Evolutionary conservation across 345 rosid genomes (phyloP).

Genomic region (Eucalyptus marginata): DNA sequence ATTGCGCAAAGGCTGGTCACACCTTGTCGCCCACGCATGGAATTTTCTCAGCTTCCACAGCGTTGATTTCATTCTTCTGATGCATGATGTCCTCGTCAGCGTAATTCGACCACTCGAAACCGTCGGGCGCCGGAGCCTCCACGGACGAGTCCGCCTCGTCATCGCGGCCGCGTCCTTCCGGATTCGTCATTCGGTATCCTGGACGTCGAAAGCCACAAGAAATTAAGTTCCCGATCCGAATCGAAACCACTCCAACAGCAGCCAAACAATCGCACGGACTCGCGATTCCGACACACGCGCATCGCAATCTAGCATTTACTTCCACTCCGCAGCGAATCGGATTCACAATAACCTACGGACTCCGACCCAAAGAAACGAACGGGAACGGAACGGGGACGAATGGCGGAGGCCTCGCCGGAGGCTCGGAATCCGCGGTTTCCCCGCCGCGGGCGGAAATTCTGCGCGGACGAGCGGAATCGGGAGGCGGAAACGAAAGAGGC

Average conservation of each 20-base stretch:
- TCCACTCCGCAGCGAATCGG: not conserved
- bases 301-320: not conserved
- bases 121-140: slow-evolving; percentile 10
- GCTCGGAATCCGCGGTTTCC: not conserved
- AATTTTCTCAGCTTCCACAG: slow-evolving; percentile 47
- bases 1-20: not conserved
- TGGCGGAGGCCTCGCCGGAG: not conserved
- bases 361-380: not conserved
- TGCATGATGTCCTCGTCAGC: slow-evolving; percentile 37
- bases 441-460: not conserved
- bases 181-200: slow-evolving; percentile 34
- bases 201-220: not conserved
- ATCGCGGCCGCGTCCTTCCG: slow-evolving; percentile 21
- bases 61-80: slow-evolving; percentile 38
- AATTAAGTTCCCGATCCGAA: not conserved
- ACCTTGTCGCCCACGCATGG: slow-evolving; percentile 89
- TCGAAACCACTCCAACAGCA: not conserved
- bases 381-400: not conserved
- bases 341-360: not conserved
- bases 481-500: not conserved
- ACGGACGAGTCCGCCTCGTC: slow-evolving; percentile 22
- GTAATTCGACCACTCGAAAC: slow-evolving; percentile 29
- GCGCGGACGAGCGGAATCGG: not conserved
- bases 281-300: not conserved
- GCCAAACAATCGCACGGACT: not conserved